Percentiles rank a stretch among this genome's conserved stretches.
Evolutionary conservation across 805 yeast genomes (phyloP).

Genomic region (Starmerella geochares): DNA sequence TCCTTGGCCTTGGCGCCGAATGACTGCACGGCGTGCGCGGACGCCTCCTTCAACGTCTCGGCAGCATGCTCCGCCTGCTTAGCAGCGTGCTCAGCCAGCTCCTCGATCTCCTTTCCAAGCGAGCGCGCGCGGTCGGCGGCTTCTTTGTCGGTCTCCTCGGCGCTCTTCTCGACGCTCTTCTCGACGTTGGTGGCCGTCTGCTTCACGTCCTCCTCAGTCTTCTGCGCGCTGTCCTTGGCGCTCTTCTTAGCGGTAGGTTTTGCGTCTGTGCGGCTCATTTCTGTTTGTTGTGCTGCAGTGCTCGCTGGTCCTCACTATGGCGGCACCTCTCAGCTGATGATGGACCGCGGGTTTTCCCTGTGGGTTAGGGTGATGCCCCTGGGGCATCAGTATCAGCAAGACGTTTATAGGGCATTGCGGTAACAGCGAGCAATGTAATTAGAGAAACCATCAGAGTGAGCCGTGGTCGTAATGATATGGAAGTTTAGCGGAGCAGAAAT

Average conservation of each 20-base stretch:
- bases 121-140: slow-evolving; percentile 7
- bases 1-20: slow-evolving; percentile 22
- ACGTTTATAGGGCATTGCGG: background rate
- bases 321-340: slow-evolving; percentile 1
- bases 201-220: background rate
- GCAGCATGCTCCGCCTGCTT: slow-evolving; percentile 11
- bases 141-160: slow-evolving; percentile 4
- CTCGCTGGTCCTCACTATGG: background rate
- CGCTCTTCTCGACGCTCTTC: slow-evolving; percentile 2
- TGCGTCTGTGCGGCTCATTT: background rate
- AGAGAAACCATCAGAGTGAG: too few relatives aligned
- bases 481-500: too few relatives aligned
- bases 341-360: background rate
- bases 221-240: background rate
- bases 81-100: slow-evolving; percentile 8
- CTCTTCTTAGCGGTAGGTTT: background rate
- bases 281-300: background rate
- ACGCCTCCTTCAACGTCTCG: slow-evolving; percentile 15
- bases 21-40: slow-evolving; percentile 21
- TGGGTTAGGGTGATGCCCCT: background rate
- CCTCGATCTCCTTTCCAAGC: slow-evolving; percentile 7
- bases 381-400: background rate
- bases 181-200: slow-evolving; percentile 6
- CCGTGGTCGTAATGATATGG: too few relatives aligned
- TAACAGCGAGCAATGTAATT: too few relatives aligned